phyloP scores from a whole-genome alignment of 176 grass and related monocot genomes.

The Eleusine coracana region DNA sequence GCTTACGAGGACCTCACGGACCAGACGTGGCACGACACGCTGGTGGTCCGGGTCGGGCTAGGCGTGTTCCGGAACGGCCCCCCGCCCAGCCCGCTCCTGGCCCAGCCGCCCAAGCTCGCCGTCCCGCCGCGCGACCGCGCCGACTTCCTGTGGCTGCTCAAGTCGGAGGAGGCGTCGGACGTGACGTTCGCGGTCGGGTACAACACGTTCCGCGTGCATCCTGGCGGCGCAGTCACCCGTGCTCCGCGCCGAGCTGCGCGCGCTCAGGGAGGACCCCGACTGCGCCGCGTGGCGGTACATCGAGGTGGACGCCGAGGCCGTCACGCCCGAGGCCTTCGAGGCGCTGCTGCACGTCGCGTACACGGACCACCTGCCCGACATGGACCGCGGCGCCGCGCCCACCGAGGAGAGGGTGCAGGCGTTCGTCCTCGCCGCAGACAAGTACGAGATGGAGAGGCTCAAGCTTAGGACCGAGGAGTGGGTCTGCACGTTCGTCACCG shows the following conservation, averaged over 20 bases:
- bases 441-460: constrained; percentile 21
- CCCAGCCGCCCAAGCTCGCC: background rate
- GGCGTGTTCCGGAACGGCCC: constrained; percentile 12
- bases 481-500: background rate
- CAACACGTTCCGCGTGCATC: constrained; percentile 14
- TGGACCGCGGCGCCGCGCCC: background rate
- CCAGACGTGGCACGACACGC: background rate
- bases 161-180: constrained; percentile 7
- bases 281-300: constrained; percentile 3
- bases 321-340: constrained; percentile 26
- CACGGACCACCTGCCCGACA: constrained; percentile 28
- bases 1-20: background rate
- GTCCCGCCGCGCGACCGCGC: background rate
- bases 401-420: constrained; percentile 15
- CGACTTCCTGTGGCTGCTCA: constrained; percentile 3
- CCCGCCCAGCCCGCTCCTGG: constrained; percentile 8
- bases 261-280: background rate
- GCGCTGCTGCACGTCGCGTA: constrained; percentile 35
- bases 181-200: background rate
- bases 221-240: constrained; percentile 17
- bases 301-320: background rate
- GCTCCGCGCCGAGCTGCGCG: constrained; percentile 1
- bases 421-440: background rate
- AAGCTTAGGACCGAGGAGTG: constrained; percentile 19
- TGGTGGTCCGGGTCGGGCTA: background rate